Base-by-base conservation (phyloP, 2,329 filamentous ascomycete species). In the Fusarium clavum region DNA sequence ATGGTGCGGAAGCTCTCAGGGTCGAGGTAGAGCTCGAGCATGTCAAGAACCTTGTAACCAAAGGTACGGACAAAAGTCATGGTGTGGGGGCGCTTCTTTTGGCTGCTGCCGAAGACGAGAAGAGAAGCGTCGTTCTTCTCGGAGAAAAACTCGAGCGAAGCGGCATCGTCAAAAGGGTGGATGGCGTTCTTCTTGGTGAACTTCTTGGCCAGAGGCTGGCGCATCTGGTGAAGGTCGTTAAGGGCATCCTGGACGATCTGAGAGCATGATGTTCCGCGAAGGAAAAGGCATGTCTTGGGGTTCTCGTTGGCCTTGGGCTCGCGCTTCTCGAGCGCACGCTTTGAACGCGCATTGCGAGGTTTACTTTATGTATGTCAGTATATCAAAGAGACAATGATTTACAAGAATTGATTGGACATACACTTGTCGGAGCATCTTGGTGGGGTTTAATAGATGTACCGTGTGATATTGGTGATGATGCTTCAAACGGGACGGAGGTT, bases 161-260 rank as follows among this genome's bases (percentile, higher is more conserved):
- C 86, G 70, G 92, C 84, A 79, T 97, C 94, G 81, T 98, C 95
- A 81, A 99, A 99, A 4, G 96, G 96, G 81, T 96, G 94, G 75
- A 97, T 92, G 73, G 90, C 87, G 82, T 99, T 99, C 85, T 98
- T 98, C 88, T 98, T 99, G 82, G 90, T 93, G 84, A 99, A 97
- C 73, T 94, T 94, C 81, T 97, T 91, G 70, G 91, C 91, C 67
- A 95, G 87, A 4, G 94, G 94, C 77, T 92, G 90, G 75, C 95
- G 94, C 77, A 99, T 86, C 51, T 93, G 88, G 81, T 94, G 89
- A 60, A 99, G 88, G 76, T 98, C 96, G 73, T 90, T 91, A 67
- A 98, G 85, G 61, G 94, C 93, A 74, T 95, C 91, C 81, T 97
- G 91, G 61, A 94, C 86, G 51, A 96, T 84, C 76, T 95, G 90